Base-by-base conservation (phyloP, 2,329 filamentous ascomycete genomes). In the Arthrobotrys iridis region DNA sequence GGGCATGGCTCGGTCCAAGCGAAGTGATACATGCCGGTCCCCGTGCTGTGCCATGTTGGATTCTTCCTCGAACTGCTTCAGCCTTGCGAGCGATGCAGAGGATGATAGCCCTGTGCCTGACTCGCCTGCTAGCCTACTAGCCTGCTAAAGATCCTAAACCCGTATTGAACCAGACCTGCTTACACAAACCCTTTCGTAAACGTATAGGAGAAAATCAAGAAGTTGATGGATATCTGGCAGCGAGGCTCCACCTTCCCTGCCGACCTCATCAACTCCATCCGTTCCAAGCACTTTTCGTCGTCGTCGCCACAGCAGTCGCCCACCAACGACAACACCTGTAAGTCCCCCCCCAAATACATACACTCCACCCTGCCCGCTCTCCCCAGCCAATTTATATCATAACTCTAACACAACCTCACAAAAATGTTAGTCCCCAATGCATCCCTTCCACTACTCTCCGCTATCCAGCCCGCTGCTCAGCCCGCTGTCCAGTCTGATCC, bases 161-260 rank as follows among this genome's bases (percentile, higher is more conserved):
- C 41, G 73, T 70, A 48, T 66, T 57, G 66, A 73, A 66, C 68
- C 59, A 43, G 66, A 77, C 67, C 73, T 80, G 85, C 85, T 87
- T 85, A 87, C 85, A 81, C 84, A 83, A 58, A 70, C 83, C 72
- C 74, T 79, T 81, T 81, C 77, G 62, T 64, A 59, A 57, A 81
- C 78, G 82, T 89, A 85, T 90, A 95, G 91, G 93, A 96, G 82
- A 98, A 97, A 85, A 94, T 98, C 83, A 90, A 87, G 82, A 98
- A 98, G 83, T 88, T 99, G 79, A 86, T 98, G 84, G 93, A 97
- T 82, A 99, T 99, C 79, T 99, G 95, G 95, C 93, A 97, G 82
- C 95, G 95, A 81, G 93, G 92, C 78, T 90, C 91, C 81, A 98
- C 93, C 20, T 98, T 99, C 82, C 93, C 95, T 24, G 82, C 86